Conservation (phyloP, 306 rosid genomes). For the Cicer yamashitae region DNA sequence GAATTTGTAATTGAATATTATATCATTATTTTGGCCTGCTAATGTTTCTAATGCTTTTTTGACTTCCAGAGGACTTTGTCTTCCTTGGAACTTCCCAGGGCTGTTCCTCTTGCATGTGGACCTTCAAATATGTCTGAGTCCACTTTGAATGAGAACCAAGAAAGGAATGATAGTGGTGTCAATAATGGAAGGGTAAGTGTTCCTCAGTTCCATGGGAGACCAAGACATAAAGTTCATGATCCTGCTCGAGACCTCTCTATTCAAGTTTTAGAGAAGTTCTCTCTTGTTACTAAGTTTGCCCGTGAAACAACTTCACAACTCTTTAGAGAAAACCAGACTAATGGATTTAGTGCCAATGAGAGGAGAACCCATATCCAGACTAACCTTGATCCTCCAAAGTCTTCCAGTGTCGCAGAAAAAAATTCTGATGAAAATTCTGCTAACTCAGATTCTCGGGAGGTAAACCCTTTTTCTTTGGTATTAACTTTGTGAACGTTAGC, state of each 20-base stretch:
- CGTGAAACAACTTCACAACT: conserved; percentile 98
- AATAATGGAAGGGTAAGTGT: conserved; percentile 52
- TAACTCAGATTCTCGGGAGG: conserved; percentile 77
- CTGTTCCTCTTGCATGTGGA: conserved; percentile 68
- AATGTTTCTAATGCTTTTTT: conserved; percentile 49
- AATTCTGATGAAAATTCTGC: conserved; percentile 54
- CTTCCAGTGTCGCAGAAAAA: conserved; percentile 52
- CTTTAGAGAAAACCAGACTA: conserved; percentile 74
- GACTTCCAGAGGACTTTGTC: conserved; percentile 83
- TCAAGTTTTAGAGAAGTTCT: conserved; percentile 92
- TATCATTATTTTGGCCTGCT: conserved; percentile 22
- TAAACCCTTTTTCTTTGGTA: conserved; percentile 44
- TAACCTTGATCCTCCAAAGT: conserved; percentile 54
- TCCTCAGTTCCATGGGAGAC: conserved; percentile 66
- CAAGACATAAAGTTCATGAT: conserved; percentile 71
- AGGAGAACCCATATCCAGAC: conserved; percentile 58
- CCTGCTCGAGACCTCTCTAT: conserved; percentile 94
- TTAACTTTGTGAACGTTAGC: conserved; percentile 24
- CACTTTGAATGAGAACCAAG: conserved; percentile 58
- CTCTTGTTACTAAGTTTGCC: conserved; percentile 97
- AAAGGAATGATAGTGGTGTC: conserved; percentile 53
- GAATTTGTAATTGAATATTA: conserved; percentile 5
- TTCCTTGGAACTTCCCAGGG: conserved; percentile 92
- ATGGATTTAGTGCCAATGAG: conserved; percentile 67
- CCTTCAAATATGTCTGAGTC: conserved; percentile 60